A percentile compares a stretch with the other conserved stretches of the same genome.
phyloP scores from a whole-genome alignment of 768 basidiomycete species.

The Termitomyces sp. region DNA sequence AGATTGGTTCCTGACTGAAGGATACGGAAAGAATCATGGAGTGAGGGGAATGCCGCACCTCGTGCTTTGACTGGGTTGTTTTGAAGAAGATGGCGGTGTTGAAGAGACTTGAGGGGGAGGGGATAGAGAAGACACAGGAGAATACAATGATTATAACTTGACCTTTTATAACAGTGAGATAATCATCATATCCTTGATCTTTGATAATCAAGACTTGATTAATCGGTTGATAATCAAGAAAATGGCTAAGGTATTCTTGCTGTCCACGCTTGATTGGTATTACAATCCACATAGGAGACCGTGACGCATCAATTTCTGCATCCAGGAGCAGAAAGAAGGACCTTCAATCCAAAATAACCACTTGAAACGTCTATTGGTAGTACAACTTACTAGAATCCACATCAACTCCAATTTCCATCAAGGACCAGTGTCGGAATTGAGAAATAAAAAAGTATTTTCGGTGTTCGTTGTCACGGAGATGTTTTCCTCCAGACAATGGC shows the following conservation, averaged over 20 bases:
- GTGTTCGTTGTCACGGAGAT: not conserved
- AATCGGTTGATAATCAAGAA: too few species aligned
- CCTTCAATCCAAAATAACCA: not conserved
- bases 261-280: not conserved
- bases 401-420: too few species aligned
- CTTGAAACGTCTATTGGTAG: not conserved
- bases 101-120: not conserved
- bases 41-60: not conserved
- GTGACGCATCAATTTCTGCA: not conserved
- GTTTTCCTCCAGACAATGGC: not conserved
- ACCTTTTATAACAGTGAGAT: not conserved
- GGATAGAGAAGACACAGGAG: not conserved
- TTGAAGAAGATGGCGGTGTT: not conserved
- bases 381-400: too few species aligned
- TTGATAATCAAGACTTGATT: not conserved
- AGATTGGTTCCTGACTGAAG: not conserved
- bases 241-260: too few species aligned
- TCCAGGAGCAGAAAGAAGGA: not conserved
- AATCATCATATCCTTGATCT: not conserved
- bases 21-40: not conserved
- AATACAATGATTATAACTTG: not conserved
- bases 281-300: not conserved
- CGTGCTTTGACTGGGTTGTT: not conserved
- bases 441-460: too few species aligned
- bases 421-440: too few species aligned